Base-by-base conservation (phyloP, 495 filamentous ascomycete species). In the Chaetomium tenue region DNA sequence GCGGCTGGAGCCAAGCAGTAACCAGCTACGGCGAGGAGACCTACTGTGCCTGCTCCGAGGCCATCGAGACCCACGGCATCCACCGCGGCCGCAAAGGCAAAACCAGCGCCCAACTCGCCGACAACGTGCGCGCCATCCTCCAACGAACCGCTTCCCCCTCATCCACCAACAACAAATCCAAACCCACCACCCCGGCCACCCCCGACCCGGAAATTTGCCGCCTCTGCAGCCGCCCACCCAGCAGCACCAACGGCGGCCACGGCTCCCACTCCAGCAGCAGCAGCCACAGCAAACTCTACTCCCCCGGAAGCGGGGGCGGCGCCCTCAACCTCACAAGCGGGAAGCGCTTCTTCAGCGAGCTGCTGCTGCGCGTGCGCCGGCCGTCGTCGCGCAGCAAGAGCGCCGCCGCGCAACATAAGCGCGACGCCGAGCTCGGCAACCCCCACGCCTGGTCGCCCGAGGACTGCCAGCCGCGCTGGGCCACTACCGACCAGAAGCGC, bases 1-100 rank as follows among this genome's bases (percentile, higher is more conserved):
- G 69, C 15, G 71, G 72, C 54, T 75, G 72, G 72, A 75, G 72
- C 54, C 58, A 70, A 18, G 65, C 60, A 16, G 72, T 75, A 44
- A 59, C 56, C 56, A 47, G 25, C 18, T 62, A 70, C 54, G 72
- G 72, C 37, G 58, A 64, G 6, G 60, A 61, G 22, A 65, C 72
- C 8, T 75, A 75, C 60, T 75, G 72, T 48, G 63, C 61, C 5
- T 75, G 72, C 61, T 73, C 72, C 5, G 70, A 70, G 39, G 30
- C 59, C 1, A n/a, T 67, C 42, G 44, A 63, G 20, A 51, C 0
- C 4, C 30, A 18, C 42, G 44, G 39, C 58, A 26, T 2, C 9
- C 30, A 4, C 50, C 47, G 48, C 40, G 65, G 50, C 23, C 47
- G 58, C 33, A 68, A 65, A 25, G 46, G 70, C 56, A 72, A 64